These are phyloP conservation scores for Nitzschia sp. DNA, from an alignment of 108 stramenopile genomes.

Conservation along the genomic window DNA sequence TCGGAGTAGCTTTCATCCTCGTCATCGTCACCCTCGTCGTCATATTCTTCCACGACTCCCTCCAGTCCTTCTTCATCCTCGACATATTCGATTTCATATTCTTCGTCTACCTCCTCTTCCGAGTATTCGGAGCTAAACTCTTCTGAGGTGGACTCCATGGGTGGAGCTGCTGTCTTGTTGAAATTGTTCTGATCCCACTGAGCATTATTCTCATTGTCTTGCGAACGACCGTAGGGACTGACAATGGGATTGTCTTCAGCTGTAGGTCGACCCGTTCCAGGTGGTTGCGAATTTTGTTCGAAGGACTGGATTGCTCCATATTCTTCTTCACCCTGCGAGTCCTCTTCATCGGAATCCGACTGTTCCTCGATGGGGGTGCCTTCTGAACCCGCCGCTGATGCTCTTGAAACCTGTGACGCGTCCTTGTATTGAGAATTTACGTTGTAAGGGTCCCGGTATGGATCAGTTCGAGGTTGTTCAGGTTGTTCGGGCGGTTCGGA, in stretches of 20 bases:
- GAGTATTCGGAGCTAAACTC: constrained; percentile 16
- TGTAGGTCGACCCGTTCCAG: neutral
- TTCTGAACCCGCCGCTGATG: neutral
- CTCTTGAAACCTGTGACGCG: neutral
- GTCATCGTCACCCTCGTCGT: constrained; percentile 14
- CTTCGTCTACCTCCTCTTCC: constrained; percentile 22
- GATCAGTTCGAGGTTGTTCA: neutral
- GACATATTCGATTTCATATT: constrained; percentile 31
- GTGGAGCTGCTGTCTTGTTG: neutral
- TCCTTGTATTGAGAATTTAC: neutral
- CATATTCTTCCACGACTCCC: constrained; percentile 3
- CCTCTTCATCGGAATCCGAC: neutral
- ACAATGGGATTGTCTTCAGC: neutral
- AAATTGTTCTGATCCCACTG: constrained; percentile 13
- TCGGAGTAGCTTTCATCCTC: constrained; percentile 11
- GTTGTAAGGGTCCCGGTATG: neutral
- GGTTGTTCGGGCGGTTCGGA: neutral
- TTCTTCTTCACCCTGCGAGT: neutral
- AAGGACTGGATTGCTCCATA: neutral
- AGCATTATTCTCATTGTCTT: neutral
- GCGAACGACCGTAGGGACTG: neutral
- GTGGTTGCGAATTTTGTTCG: neutral
- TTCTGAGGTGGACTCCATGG: constrained; percentile 17
- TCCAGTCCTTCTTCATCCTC: constrained; percentile 19
- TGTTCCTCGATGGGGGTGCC: neutral